Percentiles rank a stretch among this genome's conserved stretches.
Evolutionary conservation across 2,329 filamentous ascomycete species (phyloP).

Genomic region (Monilinia fructicola): DNA sequence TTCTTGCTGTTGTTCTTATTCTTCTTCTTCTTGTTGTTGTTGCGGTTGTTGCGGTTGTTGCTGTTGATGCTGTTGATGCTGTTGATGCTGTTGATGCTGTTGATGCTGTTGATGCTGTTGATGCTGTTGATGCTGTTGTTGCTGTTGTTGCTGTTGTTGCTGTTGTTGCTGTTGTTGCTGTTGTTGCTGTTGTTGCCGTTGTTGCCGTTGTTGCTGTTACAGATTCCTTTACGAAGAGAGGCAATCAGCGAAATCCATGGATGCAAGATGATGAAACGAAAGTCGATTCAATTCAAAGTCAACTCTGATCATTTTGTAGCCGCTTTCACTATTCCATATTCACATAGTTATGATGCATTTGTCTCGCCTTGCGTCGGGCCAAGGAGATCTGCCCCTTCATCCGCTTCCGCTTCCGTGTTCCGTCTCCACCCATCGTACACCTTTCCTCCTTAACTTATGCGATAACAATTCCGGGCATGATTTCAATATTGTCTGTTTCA

Average conservation of each 20-base stretch:
- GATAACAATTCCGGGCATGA: conserved; percentile 8
- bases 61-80: no score
- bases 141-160: no score
- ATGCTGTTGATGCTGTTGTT: no score
- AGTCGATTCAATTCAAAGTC: background rate
- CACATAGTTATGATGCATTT: background rate
- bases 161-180: no score
- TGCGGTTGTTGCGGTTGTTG: no score
- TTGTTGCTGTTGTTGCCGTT: no score
- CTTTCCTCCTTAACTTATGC: conserved; percentile 21
- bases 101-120: no score
- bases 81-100: no score
- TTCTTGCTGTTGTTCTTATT: no score
- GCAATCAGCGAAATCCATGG: background rate
- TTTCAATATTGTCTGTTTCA: conserved; percentile 1
- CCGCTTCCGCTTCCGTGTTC: conserved; percentile 27
- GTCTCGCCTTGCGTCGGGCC: conserved; percentile 18
- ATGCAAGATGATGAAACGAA: conserved; percentile 3
- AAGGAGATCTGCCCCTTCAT: conserved; percentile 10
- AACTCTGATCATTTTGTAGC: conserved; percentile 18
- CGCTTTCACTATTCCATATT: background rate
- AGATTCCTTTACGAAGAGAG: background rate
- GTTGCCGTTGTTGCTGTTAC: background rate
- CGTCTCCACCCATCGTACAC: conserved; percentile 4
- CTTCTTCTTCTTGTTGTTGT: no score